Base-by-base conservation (phyloP, 2,329 filamentous ascomycete genomes). In the Penicillium sclerotigenum region DNA sequence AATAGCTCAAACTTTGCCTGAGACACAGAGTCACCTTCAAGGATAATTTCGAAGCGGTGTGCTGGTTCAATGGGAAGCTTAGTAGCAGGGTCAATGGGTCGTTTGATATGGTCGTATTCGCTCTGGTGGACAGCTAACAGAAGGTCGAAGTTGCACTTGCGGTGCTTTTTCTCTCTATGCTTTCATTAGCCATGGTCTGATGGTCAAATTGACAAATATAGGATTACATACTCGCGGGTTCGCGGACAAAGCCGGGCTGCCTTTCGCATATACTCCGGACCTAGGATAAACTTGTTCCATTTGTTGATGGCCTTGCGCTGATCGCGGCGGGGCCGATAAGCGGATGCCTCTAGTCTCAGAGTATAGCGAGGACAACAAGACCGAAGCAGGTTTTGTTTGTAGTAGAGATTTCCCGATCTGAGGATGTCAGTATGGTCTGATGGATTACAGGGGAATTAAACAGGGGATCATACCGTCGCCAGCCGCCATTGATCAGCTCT, bases 351-450 rank as follows among this genome's bases (percentile, higher is more conserved):
- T 42, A 80, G 68, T 47, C 78, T 75, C 60, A 80, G 71, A 13
- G 78, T 80, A 61, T 80, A 97, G 69, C 97, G 91, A 42, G 92
- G 91, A 72, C 94, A 99, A 68, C 94, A 99, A 59, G 91, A 89
- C 54, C 86, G 81, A 56, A 82, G 82, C 66, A 90, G 86, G 72
- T 80, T 79, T 60, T 76, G 78, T 63, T 79, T 80, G 64, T 80
- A 80, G 65, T 79, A 80, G 45, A 79, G 68, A 11, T 71, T 75
- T 2, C 78, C 78, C 37, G 78, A 80, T 61, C 78, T 79, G 47
- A 50, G 14, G 13, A 22, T 26, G 54, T 54, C 33, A 60, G 62
- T 41, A 56, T 50, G 34, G 52, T 42, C 43, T 33, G 31, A 13
- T 50, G 28, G 40, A 16, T 24, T 34, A 38, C 24, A 50, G 40